Conservation (phyloP, 495 filamentous ascomycete species). For the Aspergillus cristatus region DNA sequence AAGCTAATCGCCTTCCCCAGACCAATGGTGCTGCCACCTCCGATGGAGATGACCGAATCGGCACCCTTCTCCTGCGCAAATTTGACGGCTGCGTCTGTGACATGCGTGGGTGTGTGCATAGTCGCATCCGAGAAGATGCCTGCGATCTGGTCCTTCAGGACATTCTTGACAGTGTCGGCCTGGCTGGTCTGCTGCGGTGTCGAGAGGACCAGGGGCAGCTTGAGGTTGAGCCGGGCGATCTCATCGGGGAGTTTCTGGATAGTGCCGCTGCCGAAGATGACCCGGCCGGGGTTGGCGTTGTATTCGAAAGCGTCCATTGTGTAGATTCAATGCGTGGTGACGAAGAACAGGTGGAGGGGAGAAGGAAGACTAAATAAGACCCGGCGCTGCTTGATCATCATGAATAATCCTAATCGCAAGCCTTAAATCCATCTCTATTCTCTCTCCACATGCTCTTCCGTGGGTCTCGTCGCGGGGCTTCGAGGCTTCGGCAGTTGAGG, state of each 20-base stretch:
- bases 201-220: constrained; percentile 49
- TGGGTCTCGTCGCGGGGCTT: constrained; percentile 21
- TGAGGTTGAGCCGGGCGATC: constrained; percentile 43
- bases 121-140: constrained; percentile 55
- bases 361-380: constrained; percentile 1
- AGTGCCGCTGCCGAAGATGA: constrained; percentile 56
- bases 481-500: constrained; percentile 18
- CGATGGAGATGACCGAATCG: constrained; percentile 51
- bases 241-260: constrained; percentile 52
- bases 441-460: constrained; percentile 22
- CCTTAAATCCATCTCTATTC: too few relatives aligned
- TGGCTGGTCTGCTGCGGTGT: constrained; percentile 48
- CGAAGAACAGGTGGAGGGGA: constrained; percentile 7
- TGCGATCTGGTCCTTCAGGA: constrained; percentile 42
- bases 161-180: constrained; percentile 37
- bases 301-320: constrained; percentile 56
- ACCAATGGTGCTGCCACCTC: constrained; percentile 58
- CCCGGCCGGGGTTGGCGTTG: constrained; percentile 47
- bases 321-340: constrained; percentile 4
- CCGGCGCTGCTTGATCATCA: constrained; percentile 13
- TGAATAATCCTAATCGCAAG: constrained; percentile 16
- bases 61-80: constrained; percentile 39
- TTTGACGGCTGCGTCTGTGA: constrained; percentile 52
- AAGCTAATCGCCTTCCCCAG: constrained; percentile 60
- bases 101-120: constrained; percentile 58